A percentile compares a stretch with the other conserved stretches of the same genome.
These are phyloP conservation scores for Fusarium heterosporum DNA, from an alignment of 2,329 filamentous ascomycete genomes.

Conservation along the genomic window DNA sequence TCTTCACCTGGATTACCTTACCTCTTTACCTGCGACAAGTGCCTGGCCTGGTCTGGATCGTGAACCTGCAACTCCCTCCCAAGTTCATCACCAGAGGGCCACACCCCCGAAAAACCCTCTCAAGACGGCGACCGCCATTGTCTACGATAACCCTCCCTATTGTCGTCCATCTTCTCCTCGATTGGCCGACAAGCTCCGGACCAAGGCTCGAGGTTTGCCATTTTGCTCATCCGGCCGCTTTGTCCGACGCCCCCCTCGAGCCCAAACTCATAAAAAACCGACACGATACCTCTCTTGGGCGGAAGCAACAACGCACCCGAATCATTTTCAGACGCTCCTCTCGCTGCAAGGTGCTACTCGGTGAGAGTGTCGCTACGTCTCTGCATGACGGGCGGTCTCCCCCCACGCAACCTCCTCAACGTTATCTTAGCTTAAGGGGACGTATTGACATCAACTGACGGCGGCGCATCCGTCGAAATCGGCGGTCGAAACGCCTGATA, in stretches of 20 bases:
- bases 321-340: conserved; percentile 23
- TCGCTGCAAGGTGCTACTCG: conserved; percentile 24
- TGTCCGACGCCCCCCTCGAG: conserved; percentile 35
- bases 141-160: conserved; percentile 16
- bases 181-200: conserved; percentile 34
- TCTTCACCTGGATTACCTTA: conserved; percentile 26
- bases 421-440: conserved; percentile 38
- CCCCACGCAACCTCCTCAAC: conserved; percentile 29
- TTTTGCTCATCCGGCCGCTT: conserved; percentile 32
- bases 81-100: conserved; percentile 41
- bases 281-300: conserved; percentile 37
- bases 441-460: conserved; percentile 49
- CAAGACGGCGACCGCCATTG: conserved; percentile 43
- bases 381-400: conserved; percentile 20
- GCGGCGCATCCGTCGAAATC: conserved; percentile 51
- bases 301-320: conserved; percentile 27
- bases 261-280: conserved; percentile 41
- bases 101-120: conserved; percentile 21
- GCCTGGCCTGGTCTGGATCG: conserved; percentile 42
- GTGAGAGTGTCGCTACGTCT: conserved; percentile 30
- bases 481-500: conserved; percentile 44
- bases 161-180: conserved; percentile 24
- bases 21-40: conserved; percentile 40
- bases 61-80: conserved; percentile 46
- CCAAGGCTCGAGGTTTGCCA: conserved; percentile 33